Base-by-base conservation (phyloP, 805 yeast species). In the Zygotorulaspora danielsina region DNA sequence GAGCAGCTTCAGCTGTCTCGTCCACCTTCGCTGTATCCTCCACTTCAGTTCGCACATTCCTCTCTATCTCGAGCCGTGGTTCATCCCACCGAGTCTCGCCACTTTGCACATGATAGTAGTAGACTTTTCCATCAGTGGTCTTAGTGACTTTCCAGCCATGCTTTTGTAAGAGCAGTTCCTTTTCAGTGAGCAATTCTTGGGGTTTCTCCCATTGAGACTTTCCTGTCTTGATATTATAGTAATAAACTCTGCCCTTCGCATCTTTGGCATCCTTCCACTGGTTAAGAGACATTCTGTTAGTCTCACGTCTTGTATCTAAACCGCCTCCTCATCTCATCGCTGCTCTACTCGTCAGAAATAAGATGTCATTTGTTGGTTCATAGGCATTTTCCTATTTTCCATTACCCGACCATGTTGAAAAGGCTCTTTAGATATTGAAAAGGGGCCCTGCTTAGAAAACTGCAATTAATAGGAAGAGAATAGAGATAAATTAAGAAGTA, bases 201-300 rank as follows among this genome's bases (percentile, higher is more conserved):
- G 96, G 96, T 47, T 78, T 77, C 18, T 83, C 85, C 95, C 96
- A 87, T 36, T 80, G 76, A 0, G 96, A 78, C 48, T 78, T 77
- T 34, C 77, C 73, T 0, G 90, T 81, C 19, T 57, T 70, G 0
- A 73, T 38, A 47, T 88, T 78, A 59, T 78, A 85, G 61, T 82
- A 88, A 63, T 88, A 89, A 1, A 68, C 65, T 35, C 80, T 69
- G 0, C 94, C 93, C 36, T 76, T 76, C 9, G 74, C 76, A 50
- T 82, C 85, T 26, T 66, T 66, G 9, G 76, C 72, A 44, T 76
- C 76, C 53, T 74, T 76, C 96, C 96, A 88, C 11, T 37, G 39
- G 38, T 37, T 29, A 36, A 30, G 50, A 20, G 38, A 26, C 46
- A 39, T 41, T 24, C 24, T 27, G 4, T 6, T 18, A 5, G 4